Conservation (phyloP, 352 stramenopile species). For the Phytophthora lateralis region DNA sequence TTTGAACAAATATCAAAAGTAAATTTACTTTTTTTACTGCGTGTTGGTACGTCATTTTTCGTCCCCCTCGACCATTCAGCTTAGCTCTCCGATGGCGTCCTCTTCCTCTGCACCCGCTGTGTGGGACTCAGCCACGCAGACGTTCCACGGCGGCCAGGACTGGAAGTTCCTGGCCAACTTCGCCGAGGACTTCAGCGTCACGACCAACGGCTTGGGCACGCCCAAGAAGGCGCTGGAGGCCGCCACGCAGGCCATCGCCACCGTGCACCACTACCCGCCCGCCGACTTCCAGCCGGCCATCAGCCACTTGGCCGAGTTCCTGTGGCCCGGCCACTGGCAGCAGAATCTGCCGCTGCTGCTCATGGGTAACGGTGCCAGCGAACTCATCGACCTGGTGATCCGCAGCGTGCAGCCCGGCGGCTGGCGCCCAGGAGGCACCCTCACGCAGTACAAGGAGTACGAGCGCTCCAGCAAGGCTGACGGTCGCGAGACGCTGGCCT, state of each 20-base stretch:
- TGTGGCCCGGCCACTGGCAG: conserved; percentile 70
- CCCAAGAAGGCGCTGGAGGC: conserved; percentile 70
- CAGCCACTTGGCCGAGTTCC: conserved; percentile 87
- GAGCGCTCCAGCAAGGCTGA: conserved; percentile 85
- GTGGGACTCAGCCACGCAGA: conserved; percentile 87
- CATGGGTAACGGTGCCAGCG: conserved; percentile 84
- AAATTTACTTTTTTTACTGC: neutral
- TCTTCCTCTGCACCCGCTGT: conserved; percentile 38
- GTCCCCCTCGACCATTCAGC: neutral
- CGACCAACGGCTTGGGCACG: conserved; percentile 88
- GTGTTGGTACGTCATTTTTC: neutral
- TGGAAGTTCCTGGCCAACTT: conserved; percentile 93
- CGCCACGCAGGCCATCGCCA: conserved; percentile 72
- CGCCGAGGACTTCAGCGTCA: conserved; percentile 90
- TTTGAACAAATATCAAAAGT: no score
- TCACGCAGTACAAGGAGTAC: conserved; percentile 90
- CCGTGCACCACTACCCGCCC: conserved; percentile 90
- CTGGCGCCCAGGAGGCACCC: conserved; percentile 73
- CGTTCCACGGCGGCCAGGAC: conserved; percentile 91
- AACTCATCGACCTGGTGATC: conserved; percentile 91
- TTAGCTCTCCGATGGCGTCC: conserved; percentile 8
- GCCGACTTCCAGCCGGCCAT: conserved; percentile 90
- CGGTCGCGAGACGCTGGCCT: conserved; percentile 75
- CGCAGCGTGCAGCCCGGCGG: conserved; percentile 74
- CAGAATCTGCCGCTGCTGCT: conserved; percentile 72